Conservation (phyloP, 106 monocot species). For the Dendrobium chrysotoxum region DNA sequence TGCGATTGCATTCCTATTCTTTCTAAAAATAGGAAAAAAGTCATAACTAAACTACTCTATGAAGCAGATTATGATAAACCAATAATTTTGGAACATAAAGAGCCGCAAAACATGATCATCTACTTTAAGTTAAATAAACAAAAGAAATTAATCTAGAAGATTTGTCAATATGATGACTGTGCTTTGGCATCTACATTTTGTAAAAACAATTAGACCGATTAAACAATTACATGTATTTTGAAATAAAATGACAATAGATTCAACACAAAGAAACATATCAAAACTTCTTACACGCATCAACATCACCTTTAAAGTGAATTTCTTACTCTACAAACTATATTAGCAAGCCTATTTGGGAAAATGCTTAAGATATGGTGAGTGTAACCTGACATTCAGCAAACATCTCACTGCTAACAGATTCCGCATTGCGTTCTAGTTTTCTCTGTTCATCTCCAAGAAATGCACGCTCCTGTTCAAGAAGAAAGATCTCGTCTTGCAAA, state of each 20-base stretch:
- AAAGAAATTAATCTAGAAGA: neutral
- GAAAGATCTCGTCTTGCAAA: conserved; percentile 58
- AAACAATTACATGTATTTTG: neutral
- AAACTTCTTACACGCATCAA: neutral
- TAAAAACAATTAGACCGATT: neutral
- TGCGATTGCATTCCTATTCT: neutral
- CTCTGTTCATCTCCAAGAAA: conserved; percentile 69
- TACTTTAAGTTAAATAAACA: neutral
- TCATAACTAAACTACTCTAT: neutral
- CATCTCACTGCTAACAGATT: conserved; percentile 92
- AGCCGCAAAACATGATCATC: neutral
- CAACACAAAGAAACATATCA: neutral
- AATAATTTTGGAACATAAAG: neutral
- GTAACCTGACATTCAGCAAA: conserved; percentile 95
- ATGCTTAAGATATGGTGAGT: neutral
- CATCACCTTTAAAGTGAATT: neutral
- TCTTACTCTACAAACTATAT: neutral
- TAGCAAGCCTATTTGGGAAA: neutral
- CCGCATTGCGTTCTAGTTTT: conserved; percentile 86
- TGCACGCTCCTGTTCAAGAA: conserved; percentile 60
- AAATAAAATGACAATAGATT: neutral
- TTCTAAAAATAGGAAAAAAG: neutral
- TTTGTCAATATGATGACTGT: neutral
- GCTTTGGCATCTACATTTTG: neutral
- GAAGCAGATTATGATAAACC: neutral